phyloP scores from a whole-genome alignment of 108 stramenopile genomes.

The Skeletonema potamos region DNA sequence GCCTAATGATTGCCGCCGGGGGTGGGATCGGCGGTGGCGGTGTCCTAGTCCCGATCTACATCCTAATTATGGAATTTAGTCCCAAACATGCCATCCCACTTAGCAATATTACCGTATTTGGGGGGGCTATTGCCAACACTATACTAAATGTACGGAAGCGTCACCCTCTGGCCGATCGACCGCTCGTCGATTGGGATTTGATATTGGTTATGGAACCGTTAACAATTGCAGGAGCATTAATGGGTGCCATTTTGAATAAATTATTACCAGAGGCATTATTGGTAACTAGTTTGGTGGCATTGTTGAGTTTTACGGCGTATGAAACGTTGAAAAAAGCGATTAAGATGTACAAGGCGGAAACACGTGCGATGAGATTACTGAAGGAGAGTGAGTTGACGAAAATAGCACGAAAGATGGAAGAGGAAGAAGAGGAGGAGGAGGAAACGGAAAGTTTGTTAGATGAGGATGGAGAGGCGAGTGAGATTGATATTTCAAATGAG shows the following conservation, averaged over 20 bases:
- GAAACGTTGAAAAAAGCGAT: conserved; percentile 85
- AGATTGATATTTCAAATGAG: background rate
- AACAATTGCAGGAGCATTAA: conserved; percentile 89
- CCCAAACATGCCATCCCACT: conserved; percentile 93
- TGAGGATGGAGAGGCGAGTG: conserved; percentile 13
- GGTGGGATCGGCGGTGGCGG: conserved; percentile 95
- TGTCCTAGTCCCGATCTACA: conserved; percentile 93
- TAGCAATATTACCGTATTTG: conserved; percentile 90
- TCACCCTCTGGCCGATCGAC: conserved; percentile 87
- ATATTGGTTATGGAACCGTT: conserved; percentile 96
- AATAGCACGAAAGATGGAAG: conserved; percentile 43
- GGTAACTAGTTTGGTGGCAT: conserved; percentile 74
- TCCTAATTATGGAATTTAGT: conserved; percentile 80
- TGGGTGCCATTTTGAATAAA: conserved; percentile 88
- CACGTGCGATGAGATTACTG: conserved; percentile 29
- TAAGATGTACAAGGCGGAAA: conserved; percentile 87
- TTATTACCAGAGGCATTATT: conserved; percentile 82
- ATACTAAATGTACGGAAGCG: conserved; percentile 81
- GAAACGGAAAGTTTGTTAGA: conserved; percentile 19
- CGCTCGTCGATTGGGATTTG: conserved; percentile 96
- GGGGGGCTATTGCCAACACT: conserved; percentile 85
- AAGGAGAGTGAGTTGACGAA: conserved; percentile 44
- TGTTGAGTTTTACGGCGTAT: conserved; percentile 80
- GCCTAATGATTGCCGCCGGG: conserved; percentile 89
- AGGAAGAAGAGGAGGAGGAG: conserved; percentile 37